These are phyloP conservation scores for Hepatocystis sp. DNA, from an alignment of 169 alveolate species.

Conservation along the genomic window DNA sequence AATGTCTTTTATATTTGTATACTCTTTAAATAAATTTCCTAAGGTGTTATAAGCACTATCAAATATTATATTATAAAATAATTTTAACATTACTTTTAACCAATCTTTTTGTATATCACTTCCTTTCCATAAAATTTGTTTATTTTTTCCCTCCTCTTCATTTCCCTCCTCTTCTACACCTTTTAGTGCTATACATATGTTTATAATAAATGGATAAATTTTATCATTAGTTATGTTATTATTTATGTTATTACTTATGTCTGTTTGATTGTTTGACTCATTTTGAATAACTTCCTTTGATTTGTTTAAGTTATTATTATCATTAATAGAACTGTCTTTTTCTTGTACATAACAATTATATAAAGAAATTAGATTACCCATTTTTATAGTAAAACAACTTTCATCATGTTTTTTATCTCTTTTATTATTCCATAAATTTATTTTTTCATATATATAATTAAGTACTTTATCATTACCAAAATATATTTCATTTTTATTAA, in stretches of 20 bases:
- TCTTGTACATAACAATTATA: no score
- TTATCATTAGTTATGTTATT: not conserved
- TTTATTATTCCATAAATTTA: constrained; percentile 51
- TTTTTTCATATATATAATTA: constrained; percentile 24
- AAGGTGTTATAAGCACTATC: constrained; percentile 42
- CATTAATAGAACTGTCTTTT: no score
- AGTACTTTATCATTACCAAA: constrained; percentile 60
- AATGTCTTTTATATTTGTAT: constrained; percentile 44
- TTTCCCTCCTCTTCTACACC: not conserved
- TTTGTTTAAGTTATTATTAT: no score
- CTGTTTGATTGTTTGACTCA: no score
- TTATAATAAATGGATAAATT: constrained; percentile 12
- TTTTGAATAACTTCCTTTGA: no score
- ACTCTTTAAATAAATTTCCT: constrained; percentile 45
- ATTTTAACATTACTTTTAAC: constrained; percentile 34
- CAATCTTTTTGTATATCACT: constrained; percentile 28
- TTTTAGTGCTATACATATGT: constrained; percentile 32
- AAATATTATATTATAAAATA: constrained; percentile 48
- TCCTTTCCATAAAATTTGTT: constrained; percentile 2
- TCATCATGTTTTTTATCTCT: constrained; percentile 31
- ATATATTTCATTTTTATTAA: constrained; percentile 30
- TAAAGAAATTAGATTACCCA: no score
- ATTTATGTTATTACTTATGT: not conserved
- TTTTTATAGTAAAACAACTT: no score
- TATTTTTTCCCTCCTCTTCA: no score